These are phyloP conservation scores for Pseudisothecium myosuroides DNA, from an alignment of 225 moss, liverwort and hornwort species.

Conservation along the genomic window DNA sequence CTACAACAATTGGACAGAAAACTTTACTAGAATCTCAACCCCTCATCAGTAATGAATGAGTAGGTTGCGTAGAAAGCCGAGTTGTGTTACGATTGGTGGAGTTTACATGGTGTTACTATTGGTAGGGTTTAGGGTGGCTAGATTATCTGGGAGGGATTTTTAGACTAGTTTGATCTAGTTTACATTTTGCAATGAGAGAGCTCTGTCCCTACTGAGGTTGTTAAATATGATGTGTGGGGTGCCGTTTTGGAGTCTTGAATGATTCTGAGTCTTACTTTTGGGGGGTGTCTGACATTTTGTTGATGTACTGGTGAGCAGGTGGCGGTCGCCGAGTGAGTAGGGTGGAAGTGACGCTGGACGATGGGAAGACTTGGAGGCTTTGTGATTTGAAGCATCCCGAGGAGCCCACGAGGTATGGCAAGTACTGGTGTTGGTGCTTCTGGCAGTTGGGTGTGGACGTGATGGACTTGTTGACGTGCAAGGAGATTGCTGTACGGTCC, in stretches of 20 bases:
- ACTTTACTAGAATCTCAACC: background rate
- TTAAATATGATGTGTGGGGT: background rate
- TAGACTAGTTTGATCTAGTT: background rate
- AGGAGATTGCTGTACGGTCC: slow-evolving; percentile 77
- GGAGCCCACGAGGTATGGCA: slow-evolving; percentile 58
- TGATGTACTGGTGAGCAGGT: slow-evolving; percentile 19
- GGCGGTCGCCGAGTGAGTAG: slow-evolving; percentile 72
- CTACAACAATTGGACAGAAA: background rate
- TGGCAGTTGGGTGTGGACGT: slow-evolving; percentile 70
- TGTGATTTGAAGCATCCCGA: slow-evolving; percentile 60
- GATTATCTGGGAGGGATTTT: background rate
- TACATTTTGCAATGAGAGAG: background rate
- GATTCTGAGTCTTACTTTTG: background rate
- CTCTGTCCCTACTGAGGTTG: background rate
- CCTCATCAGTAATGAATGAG: background rate
- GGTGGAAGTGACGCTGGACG: slow-evolving; percentile 74
- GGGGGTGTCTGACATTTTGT: background rate
- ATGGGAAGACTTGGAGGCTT: slow-evolving; percentile 55
- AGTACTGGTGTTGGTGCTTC: slow-evolving; percentile 95
- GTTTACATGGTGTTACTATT: background rate
- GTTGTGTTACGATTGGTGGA: background rate
- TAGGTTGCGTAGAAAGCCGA: background rate
- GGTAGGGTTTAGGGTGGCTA: background rate
- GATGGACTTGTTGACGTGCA: slow-evolving; percentile 56
- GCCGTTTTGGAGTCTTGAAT: background rate